phyloP scores from a whole-genome alignment of 495 filamentous ascomycete genomes.

The Lasiosphaeria miniovina region DNA sequence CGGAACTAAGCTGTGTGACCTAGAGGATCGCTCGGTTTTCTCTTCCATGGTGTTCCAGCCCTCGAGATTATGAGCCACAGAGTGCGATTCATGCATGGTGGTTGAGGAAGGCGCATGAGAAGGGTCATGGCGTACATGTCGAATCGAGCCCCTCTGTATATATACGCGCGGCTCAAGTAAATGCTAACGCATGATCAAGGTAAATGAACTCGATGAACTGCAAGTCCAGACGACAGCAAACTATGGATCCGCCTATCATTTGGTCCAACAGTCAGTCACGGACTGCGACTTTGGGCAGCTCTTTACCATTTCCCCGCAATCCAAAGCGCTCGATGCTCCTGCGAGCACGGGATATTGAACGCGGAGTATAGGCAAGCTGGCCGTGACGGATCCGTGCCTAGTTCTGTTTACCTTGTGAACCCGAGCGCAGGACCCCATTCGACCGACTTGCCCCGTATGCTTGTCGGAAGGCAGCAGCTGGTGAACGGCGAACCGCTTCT shows the following conservation, averaged over 20 bases:
- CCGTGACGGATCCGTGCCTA: no score
- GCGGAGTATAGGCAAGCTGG: not conserved
- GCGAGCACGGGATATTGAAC: not conserved
- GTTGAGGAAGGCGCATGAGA: not conserved
- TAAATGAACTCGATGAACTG: not conserved
- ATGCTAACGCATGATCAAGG: not conserved
- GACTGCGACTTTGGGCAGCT: constrained; percentile 5
- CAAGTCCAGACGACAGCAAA: constrained; percentile 8
- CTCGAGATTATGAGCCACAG: not conserved
- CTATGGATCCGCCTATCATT: constrained; percentile 19
- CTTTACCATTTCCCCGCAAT: constrained; percentile 18
- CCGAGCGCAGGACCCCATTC: no score
- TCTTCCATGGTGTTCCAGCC: no score
- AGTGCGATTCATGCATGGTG: constrained; percentile 5
- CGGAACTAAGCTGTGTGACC: not conserved
- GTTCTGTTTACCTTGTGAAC: no score
- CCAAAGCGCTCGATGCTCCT: not conserved
- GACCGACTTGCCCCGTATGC: no score
- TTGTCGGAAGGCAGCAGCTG: no score
- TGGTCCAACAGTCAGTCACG: constrained; percentile 10
- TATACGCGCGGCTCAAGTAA: constrained; percentile 3
- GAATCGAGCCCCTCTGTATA: not conserved
- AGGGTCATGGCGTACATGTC: constrained; percentile 10
- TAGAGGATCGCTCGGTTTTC: not conserved
- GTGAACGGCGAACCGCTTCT: no score